Percentiles rank a stretch among this genome's conserved stretches.
Conservation (phyloP, 2,329 filamentous ascomycete species). For the Stylonectria norvegica region DNA sequence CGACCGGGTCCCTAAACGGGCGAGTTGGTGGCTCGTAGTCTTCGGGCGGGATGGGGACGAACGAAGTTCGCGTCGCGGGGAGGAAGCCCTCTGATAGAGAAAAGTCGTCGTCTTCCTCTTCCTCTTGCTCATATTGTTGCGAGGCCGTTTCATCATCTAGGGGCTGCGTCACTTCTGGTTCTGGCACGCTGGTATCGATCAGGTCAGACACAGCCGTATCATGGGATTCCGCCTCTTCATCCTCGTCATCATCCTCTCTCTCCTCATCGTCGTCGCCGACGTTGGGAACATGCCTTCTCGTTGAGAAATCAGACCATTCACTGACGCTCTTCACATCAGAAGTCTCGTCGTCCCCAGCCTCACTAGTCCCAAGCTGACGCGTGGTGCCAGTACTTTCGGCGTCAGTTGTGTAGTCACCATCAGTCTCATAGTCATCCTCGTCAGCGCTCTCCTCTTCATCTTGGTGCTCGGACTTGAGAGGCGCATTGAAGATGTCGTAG, state of each 20-base stretch:
- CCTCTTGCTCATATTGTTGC: slow-evolving; percentile 33
- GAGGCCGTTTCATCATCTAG: slow-evolving; percentile 5
- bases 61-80: slow-evolving; percentile 60
- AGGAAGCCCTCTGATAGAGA: slow-evolving; percentile 40
- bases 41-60: slow-evolving; percentile 77
- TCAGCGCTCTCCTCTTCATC: slow-evolving; percentile 45
- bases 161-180: slow-evolving; percentile 21
- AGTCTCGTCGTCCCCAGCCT: slow-evolving; percentile 49
- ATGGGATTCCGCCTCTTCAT: slow-evolving; percentile 29
- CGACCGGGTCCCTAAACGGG: slow-evolving; percentile 75
- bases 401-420: slow-evolving; percentile 77
- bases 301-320: slow-evolving; percentile 87
- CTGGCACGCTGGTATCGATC: slow-evolving; percentile 34
- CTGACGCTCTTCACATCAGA: slow-evolving; percentile 63
- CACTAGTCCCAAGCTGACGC: slow-evolving; percentile 54
- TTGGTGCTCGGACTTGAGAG: slow-evolving; percentile 36
- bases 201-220: slow-evolving; percentile 40
- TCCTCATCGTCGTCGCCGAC: slow-evolving; percentile 34
- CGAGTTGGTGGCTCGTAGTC: slow-evolving; percentile 78
- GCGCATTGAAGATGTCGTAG: slow-evolving; percentile 94
- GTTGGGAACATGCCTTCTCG: slow-evolving; percentile 65
- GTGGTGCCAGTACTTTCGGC: slow-evolving; percentile 82
- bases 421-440: slow-evolving; percentile 68
- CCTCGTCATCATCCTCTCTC: slow-evolving; percentile 30
- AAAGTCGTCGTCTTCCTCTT: slow-evolving; percentile 40